Conservation (phyloP, 331 rosid genomes). For the Spiraea crenata region DNA sequence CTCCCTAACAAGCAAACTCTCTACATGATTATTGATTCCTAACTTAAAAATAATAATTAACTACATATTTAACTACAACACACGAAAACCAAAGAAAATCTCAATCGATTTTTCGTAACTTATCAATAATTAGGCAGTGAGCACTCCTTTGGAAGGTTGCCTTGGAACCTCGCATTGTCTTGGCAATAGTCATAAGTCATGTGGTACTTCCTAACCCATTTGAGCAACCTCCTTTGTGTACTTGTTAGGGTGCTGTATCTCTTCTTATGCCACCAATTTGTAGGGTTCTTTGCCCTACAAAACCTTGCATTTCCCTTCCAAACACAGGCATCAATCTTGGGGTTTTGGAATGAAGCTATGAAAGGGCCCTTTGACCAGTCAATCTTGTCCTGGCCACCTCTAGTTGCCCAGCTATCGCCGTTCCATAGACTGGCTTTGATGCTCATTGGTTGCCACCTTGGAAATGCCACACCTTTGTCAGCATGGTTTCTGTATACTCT, state of each 20-base stretch:
- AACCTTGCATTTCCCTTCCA: constrained; percentile 86
- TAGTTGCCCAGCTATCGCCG: constrained; percentile 87
- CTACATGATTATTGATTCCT: background rate
- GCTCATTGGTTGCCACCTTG: constrained; percentile 89
- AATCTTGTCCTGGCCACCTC: constrained; percentile 86
- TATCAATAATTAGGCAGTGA: constrained; percentile 81
- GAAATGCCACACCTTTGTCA: constrained; percentile 78
- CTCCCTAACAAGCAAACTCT: background rate
- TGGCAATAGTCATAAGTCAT: constrained; percentile 80
- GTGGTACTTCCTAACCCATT: constrained; percentile 83
- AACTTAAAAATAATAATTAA: background rate
- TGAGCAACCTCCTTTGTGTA: constrained; percentile 63
- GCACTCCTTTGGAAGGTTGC: constrained; percentile 77
- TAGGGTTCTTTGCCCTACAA: constrained; percentile 58
- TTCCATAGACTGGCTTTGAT: constrained; percentile 74
- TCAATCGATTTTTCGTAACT: too few species aligned
- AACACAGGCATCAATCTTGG: constrained; percentile 71
- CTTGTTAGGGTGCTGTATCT: constrained; percentile 48
- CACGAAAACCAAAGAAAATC: background rate
- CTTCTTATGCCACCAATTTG: constrained; percentile 77
- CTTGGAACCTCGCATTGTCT: constrained; percentile 67
- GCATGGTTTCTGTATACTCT: constrained; percentile 88
- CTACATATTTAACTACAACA: background rate
- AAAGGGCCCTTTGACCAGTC: constrained; percentile 87
- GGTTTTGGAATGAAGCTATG: constrained; percentile 58